Conservation (phyloP, 169 alveolate species). For the Cryptosporidium bovis region DNA sequence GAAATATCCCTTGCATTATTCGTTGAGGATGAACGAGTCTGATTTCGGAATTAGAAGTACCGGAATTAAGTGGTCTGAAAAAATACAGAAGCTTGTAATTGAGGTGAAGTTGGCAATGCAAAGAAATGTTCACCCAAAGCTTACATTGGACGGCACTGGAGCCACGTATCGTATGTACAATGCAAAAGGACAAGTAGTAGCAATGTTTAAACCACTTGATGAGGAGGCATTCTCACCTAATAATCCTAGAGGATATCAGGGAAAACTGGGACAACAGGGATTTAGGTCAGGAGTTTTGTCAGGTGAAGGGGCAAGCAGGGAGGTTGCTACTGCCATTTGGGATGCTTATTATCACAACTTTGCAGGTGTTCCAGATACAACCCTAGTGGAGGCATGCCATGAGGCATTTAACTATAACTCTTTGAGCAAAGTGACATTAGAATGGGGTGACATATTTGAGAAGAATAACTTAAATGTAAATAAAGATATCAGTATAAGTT, state of each 20-base stretch:
- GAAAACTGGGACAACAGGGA: constrained; percentile 93
- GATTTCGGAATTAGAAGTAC: constrained; percentile 77
- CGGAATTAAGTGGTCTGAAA: constrained; percentile 77
- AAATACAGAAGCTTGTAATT: constrained; percentile 81
- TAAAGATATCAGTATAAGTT: constrained; percentile 75
- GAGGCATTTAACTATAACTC: constrained; percentile 89
- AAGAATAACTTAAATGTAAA: constrained; percentile 32
- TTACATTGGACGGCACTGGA: constrained; percentile 98
- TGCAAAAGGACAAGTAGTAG: constrained; percentile 88
- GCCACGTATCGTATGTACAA: constrained; percentile 95
- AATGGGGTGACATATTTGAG: constrained; percentile 59
- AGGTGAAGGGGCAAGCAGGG: constrained; percentile 98
- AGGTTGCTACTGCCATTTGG: constrained; percentile 97
- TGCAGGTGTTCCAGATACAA: constrained; percentile 96
- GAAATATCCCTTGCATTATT: constrained; percentile 77
- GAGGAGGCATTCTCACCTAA: constrained; percentile 99
- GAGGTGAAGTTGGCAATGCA: constrained; percentile 91
- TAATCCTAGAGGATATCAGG: constrained; percentile 96
- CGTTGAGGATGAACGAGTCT: constrained; percentile 76
- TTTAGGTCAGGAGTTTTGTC: constrained; percentile 95
- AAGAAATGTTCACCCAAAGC: constrained; percentile 93
- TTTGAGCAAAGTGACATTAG: constrained; percentile 36
- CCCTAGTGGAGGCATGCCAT: constrained; percentile 96
- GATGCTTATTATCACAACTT: constrained; percentile 88
- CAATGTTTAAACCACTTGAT: constrained; percentile 97